Conservation (phyloP, 768 basidiomycete genomes). For the Suillus luteus region DNA sequence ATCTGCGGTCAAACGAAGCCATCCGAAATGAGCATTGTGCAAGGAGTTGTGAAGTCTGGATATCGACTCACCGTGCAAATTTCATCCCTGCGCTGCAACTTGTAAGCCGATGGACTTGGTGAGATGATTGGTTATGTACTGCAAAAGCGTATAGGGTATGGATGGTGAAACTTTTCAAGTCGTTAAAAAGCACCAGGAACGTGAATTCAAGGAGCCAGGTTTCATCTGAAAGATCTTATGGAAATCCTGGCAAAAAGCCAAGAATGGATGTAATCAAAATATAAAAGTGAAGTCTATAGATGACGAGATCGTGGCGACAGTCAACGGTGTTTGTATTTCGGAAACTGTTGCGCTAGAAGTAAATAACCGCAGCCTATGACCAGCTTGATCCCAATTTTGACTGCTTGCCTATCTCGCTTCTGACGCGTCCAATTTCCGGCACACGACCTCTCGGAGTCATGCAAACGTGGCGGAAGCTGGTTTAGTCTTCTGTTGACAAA, state of each 20-base stretch:
- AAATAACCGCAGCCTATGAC: too few species aligned
- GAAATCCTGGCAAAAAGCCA: constrained; percentile 1
- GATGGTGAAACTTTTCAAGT: background rate
- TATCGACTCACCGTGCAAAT: constrained; percentile 51
- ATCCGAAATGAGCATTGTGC: background rate
- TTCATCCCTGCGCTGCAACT: constrained; percentile 43
- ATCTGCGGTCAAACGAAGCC: constrained; percentile 38
- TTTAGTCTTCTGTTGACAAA: background rate
- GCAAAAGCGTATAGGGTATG: background rate
- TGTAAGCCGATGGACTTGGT: background rate
- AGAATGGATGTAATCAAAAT: constrained; percentile 1
- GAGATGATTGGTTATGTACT: background rate
- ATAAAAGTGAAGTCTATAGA: background rate
- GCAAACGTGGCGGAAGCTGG: background rate
- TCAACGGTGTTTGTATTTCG: background rate
- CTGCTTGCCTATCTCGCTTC: background rate
- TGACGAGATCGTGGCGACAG: background rate
- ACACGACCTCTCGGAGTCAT: constrained; percentile 22
- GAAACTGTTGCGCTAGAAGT: background rate
- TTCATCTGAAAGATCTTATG: constrained; percentile 2
- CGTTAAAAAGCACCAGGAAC: background rate
- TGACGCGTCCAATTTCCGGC: background rate
- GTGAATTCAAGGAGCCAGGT: background rate
- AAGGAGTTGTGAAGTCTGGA: background rate
- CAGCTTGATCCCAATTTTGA: background rate